phyloP scores from a whole-genome alignment of 805 yeast genomes.

The Saccharomycopsis javanensis region DNA sequence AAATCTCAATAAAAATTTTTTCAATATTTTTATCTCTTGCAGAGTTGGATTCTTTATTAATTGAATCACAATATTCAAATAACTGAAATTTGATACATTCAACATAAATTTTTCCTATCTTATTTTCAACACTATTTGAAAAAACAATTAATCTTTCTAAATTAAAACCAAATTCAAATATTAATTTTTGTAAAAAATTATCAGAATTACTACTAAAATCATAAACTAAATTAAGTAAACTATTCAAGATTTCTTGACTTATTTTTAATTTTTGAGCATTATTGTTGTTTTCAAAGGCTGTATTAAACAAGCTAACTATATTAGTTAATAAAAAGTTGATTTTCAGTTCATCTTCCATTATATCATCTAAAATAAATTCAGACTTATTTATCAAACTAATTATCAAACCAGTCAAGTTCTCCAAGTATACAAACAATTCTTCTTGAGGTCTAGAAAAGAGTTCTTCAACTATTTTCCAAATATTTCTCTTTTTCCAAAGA shows the following conservation, averaged over 20 bases:
- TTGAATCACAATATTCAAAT: constrained; percentile 24
- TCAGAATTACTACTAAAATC: constrained; percentile 51
- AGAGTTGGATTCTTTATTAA: not conserved
- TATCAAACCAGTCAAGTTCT: constrained; percentile 60
- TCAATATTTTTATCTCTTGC: constrained; percentile 6
- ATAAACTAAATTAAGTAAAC: constrained; percentile 47
- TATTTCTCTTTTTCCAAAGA: constrained; percentile 61
- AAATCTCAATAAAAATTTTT: constrained; percentile 19
- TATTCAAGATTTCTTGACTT: constrained; percentile 38
- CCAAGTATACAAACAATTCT: constrained; percentile 51
- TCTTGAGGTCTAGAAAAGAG: constrained; percentile 23
- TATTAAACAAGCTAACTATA: constrained; percentile 30
- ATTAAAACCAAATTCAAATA: constrained; percentile 20
- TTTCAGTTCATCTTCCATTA: constrained; percentile 23
- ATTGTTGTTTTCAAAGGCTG: constrained; percentile 19
- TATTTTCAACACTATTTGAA: constrained; percentile 16
- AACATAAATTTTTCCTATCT: constrained; percentile 30
- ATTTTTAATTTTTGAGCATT: constrained; percentile 22
- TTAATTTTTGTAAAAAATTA: constrained; percentile 35
- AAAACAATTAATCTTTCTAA: constrained; percentile 21
- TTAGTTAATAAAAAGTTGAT: constrained; percentile 33
- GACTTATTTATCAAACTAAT: constrained; percentile 58
- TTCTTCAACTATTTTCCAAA: constrained; percentile 51
- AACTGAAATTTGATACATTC: constrained; percentile 37
- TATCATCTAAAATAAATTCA: constrained; percentile 44